phyloP scores from a whole-genome alignment of 768 basidiomycete genomes.

The Suillus lakei region DNA sequence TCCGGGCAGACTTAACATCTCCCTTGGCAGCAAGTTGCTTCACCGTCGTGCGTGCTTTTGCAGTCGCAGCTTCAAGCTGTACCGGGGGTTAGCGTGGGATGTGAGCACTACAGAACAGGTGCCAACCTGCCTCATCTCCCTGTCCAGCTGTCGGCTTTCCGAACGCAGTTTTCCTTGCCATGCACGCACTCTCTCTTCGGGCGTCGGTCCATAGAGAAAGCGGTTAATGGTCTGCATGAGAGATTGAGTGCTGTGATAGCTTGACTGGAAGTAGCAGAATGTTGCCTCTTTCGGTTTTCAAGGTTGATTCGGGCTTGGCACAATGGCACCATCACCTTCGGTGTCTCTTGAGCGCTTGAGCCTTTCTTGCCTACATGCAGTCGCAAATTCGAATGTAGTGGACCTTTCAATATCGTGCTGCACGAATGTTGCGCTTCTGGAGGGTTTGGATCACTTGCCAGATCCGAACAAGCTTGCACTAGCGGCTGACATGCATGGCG shows the following conservation, averaged over 20 bases:
- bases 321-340: not conserved
- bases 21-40: conserved; percentile 92
- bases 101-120: conserved; percentile 19
- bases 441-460: not conserved
- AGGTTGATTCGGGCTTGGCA: not conserved
- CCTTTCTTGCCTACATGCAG: not conserved
- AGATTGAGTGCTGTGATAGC: conserved; percentile 11
- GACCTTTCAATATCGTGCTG: not conserved
- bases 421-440: not conserved
- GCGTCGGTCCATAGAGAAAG: conserved; percentile 94
- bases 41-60: conserved; percentile 77
- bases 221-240: conserved; percentile 88
- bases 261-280: not conserved
- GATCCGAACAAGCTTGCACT: conserved; percentile 3
- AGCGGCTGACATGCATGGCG: conserved; percentile 15
- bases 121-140: conserved; percentile 95
- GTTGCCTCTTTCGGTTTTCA: conserved; percentile 10
- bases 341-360: not conserved
- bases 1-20: conserved; percentile 89
- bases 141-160: conserved; percentile 83
- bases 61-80: conserved; percentile 82
- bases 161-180: conserved; percentile 90
- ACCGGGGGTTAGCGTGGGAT: conserved; percentile 18
- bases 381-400: not conserved
- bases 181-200: conserved; percentile 89